phyloP scores from a whole-genome alignment of 2,329 filamentous ascomycete genomes.

The Neopestalotiopsis sp. region DNA sequence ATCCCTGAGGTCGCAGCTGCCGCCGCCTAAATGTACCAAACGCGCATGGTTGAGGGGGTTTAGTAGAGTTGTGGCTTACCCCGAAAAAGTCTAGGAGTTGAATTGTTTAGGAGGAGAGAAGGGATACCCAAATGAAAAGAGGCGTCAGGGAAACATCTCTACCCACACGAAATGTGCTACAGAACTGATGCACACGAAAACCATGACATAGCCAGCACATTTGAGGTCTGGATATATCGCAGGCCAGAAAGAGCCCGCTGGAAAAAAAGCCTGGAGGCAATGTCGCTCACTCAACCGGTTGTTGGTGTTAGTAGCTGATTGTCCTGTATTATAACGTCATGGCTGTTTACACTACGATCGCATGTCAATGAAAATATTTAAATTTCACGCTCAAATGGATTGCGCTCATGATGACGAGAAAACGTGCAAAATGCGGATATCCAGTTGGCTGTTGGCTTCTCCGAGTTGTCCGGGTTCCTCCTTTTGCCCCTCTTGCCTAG shows the following conservation, averaged over 20 bases:
- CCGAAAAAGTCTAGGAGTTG: not conserved
- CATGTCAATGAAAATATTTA: not conserved
- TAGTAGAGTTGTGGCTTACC: not conserved
- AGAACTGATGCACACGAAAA: not conserved
- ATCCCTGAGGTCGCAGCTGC: slow-evolving; percentile 54
- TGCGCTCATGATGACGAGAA: no score
- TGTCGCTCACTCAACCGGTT: not conserved
- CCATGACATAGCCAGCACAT: not conserved
- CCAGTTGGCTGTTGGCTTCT: not conserved
- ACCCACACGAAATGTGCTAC: not conserved
- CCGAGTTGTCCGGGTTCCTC: not conserved
- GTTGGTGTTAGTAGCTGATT: slow-evolving; percentile 3
- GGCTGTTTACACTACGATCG: not conserved
- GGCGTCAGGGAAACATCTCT: not conserved
- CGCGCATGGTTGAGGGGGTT: not conserved
- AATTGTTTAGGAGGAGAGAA: not conserved
- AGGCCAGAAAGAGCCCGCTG: not conserved
- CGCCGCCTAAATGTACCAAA: slow-evolving; percentile 19
- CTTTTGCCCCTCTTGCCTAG: not conserved
- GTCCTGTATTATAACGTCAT: not conserved
- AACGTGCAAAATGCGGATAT: no score
- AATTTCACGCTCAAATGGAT: not conserved
- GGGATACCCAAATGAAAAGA: not conserved
- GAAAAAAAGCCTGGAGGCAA: not conserved
- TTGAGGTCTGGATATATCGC: not conserved